These are phyloP conservation scores for Castanea mollissima DNA, from an alignment of 306 rosid genomes.

Conservation along the genomic window DNA sequence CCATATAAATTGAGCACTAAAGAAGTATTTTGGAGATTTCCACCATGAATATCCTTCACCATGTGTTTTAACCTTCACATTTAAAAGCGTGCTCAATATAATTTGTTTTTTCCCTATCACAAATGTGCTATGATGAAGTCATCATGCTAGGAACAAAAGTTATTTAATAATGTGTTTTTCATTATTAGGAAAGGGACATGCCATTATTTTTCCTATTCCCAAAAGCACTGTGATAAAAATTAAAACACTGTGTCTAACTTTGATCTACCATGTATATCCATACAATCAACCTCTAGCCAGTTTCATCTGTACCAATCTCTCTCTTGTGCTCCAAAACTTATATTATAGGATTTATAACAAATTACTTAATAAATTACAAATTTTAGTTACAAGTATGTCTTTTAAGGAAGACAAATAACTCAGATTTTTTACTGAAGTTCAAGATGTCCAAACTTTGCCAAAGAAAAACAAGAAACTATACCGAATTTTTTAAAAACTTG, in stretches of 20 bases:
- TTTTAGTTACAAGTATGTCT: too few species aligned
- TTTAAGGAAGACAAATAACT: too few species aligned
- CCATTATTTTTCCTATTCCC: not conserved
- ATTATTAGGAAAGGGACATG: not conserved
- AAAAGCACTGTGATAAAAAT: not conserved
- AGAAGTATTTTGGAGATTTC: not conserved
- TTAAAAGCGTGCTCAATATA: not conserved
- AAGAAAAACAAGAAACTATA: too few species aligned
- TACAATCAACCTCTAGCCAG: not conserved
- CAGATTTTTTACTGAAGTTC: too few species aligned
- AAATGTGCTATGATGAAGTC: not conserved
- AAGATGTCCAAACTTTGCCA: too few species aligned
- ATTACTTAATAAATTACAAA: too few species aligned
- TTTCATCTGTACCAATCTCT: not conserved
- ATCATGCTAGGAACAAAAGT: not conserved
- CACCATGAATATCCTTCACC: not conserved
- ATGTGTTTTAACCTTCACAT: not conserved
- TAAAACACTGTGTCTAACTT: too few species aligned
- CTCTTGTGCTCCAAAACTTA: not conserved
- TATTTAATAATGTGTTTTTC: not conserved
- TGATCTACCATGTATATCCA: too few species aligned
- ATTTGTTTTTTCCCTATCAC: not conserved
- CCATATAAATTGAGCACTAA: not conserved
- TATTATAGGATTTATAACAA: not conserved
- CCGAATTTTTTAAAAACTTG: not conserved